phyloP scores from a whole-genome alignment of 352 stramenopile genomes.

The Peronospora belbahrii region DNA sequence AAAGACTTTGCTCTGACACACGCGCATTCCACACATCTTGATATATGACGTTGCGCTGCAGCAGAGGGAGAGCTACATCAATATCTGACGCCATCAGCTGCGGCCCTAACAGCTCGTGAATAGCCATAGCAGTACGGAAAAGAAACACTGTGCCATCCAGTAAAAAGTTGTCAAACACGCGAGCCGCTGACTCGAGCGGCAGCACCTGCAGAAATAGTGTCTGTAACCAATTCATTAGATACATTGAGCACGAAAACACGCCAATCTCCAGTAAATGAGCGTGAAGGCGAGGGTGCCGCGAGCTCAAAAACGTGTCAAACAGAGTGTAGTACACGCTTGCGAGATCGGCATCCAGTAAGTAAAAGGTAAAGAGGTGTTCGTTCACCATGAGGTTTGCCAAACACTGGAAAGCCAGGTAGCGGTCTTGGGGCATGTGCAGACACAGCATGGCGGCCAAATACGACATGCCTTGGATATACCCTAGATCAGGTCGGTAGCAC shows the following conservation, averaged over 20 bases:
- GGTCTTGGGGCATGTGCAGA: slow-evolving; percentile 78
- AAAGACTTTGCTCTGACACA: slow-evolving; percentile 66
- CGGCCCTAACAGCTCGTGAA: slow-evolving; percentile 57
- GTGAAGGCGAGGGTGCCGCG: slow-evolving; percentile 41
- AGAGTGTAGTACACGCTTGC: slow-evolving; percentile 76
- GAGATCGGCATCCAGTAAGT: slow-evolving; percentile 72
- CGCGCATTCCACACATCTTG: slow-evolving; percentile 49
- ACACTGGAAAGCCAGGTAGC: slow-evolving; percentile 78
- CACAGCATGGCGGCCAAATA: slow-evolving; percentile 82
- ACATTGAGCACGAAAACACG: slow-evolving; percentile 63
- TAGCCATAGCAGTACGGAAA: slow-evolving; percentile 73
- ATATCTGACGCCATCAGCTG: slow-evolving; percentile 55
- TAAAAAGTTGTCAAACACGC: slow-evolving; percentile 81
- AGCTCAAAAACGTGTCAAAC: slow-evolving; percentile 62
- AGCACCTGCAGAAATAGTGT: slow-evolving; percentile 82
- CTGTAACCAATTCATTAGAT: slow-evolving; percentile 86
- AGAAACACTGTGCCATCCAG: slow-evolving; percentile 80
- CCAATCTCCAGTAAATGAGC: slow-evolving; percentile 50
- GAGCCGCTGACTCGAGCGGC: slow-evolving; percentile 60
- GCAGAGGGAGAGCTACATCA: slow-evolving; percentile 63
- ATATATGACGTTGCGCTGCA: slow-evolving; percentile 62
- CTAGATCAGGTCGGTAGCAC: slow-evolving; percentile 80
- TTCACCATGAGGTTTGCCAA: slow-evolving; percentile 84
- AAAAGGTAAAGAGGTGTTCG: slow-evolving; percentile 86
- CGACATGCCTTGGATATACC: slow-evolving; percentile 88